Base-by-base conservation (phyloP, 306 rosid species). In the Styphnolobium japonicum region DNA sequence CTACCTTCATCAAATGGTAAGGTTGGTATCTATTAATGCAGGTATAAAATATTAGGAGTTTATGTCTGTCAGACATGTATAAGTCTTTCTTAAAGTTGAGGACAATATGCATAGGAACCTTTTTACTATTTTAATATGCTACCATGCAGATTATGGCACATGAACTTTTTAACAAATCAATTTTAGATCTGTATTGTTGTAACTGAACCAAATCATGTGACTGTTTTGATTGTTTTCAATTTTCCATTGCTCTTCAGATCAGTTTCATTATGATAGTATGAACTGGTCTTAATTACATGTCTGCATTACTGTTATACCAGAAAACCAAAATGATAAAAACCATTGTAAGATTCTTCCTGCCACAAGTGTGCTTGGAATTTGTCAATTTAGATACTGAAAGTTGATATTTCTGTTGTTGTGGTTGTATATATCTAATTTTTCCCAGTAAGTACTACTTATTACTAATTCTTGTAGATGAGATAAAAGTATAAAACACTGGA, bases 341-440 rank as follows among this genome's bases (percentile, higher is more conserved):
- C 80, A 71, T 34, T 11, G 25, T n/a, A 46, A 21, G 71, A 51
- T 85, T 61, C 76, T 79, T 66, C 72, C 83, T 71, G 77, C 65
- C 75, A 1, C 80, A 71, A 22, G 71, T 76, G 34, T 74, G 70
- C 74, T 74, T 29, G 64, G 57, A 31, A 60, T 52, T 55, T 71
- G n/a, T 71, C 74, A 53, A 60, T 15, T 86, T 70, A 67, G 57
- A 85, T 37, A 39, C 78, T 21, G 56, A 18, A 58, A 73, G 60
- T 76, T 23, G 71, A 70, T 31, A 78, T 51, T 79, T 72, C 62
- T 64, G 56, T 80, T 75, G 85, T 70, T 56, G 14, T 22, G 69
- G 48, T 51, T 66, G 29, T 58, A 19, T 71, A 29, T n/a, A 25
- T 69, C 8, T 74, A 52, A 40, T 29, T 74, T 67, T 55, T n/a